Evolutionary conservation across 345 rosid species (phyloP).

Genomic region (Syzygium jambos): DNA sequence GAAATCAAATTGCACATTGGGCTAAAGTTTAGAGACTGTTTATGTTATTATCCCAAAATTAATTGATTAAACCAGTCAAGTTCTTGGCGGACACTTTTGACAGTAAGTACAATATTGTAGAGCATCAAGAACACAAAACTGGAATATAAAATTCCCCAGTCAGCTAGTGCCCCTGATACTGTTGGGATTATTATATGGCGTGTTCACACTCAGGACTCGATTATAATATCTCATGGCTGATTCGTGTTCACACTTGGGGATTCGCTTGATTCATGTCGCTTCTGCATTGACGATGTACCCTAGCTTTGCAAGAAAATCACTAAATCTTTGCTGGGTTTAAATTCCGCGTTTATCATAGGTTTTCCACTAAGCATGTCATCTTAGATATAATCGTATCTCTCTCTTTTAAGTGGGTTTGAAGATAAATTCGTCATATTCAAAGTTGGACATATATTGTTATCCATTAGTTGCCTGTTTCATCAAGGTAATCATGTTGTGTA

Average conservation of each 20-base stretch:
- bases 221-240: not conserved
- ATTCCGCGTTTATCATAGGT: not conserved
- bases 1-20: too few relatives aligned
- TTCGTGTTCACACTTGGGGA: not conserved
- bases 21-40: too few relatives aligned
- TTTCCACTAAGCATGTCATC: not conserved
- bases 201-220: not conserved
- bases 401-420: not conserved
- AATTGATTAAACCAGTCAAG: not conserved
- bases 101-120: not conserved
- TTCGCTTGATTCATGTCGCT: not conserved
- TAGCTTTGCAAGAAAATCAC: not conserved
- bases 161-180: not conserved
- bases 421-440: not conserved
- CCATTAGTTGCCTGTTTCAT: not conserved
- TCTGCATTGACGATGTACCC: not conserved
- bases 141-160: not conserved
- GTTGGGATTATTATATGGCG: not conserved
- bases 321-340: not conserved
- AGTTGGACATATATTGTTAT: not conserved
- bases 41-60: not conserved
- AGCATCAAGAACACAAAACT: not conserved
- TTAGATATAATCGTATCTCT: not conserved
- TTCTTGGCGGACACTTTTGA: not conserved
- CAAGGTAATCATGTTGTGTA: not conserved